Evolutionary conservation across 2,329 filamentous ascomycete species (phyloP).

Genomic region (Sporothrix inflata): DNA sequence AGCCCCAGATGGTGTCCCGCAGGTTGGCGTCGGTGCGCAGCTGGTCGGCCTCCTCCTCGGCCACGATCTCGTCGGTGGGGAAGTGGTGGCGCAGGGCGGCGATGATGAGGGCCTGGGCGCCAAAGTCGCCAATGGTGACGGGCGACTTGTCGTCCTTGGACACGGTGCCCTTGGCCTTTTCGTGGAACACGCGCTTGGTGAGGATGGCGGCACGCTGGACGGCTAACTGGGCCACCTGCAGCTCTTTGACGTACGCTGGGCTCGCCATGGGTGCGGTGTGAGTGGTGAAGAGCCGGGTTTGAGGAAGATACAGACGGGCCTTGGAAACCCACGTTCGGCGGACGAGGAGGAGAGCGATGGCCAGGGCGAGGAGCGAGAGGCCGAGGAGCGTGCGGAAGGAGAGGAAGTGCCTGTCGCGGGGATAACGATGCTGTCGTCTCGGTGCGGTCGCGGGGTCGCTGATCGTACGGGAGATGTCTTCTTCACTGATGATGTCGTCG

Average conservation of each 20-base stretch:
- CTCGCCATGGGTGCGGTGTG: constrained; percentile 51
- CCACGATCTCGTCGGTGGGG: constrained; percentile 87
- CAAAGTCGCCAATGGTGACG: constrained; percentile 97
- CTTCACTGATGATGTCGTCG: constrained; percentile 2
- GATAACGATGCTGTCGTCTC: constrained; percentile 16
- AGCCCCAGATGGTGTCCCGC: constrained; percentile 77
- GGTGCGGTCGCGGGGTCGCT: neutral
- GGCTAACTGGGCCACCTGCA: constrained; percentile 81
- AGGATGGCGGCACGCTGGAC: constrained; percentile 74
- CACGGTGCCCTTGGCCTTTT: constrained; percentile 91
- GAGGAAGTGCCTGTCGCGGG: neutral
- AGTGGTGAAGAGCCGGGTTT: neutral
- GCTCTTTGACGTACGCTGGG: constrained; percentile 71
- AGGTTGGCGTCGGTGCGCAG: constrained; percentile 73
- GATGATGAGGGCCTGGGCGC: constrained; percentile 95
- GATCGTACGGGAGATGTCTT: neutral
- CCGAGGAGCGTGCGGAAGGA: neutral
- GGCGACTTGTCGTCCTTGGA: constrained; percentile 95
- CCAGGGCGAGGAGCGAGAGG: constrained; percentile 32
- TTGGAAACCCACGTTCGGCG: constrained; percentile 30
- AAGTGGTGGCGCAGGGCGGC: constrained; percentile 86
- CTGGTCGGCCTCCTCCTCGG: constrained; percentile 87
- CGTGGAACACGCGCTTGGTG: constrained; percentile 63
- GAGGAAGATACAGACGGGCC: constrained; percentile 30
- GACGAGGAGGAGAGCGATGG: constrained; percentile 34